These are phyloP conservation scores for Quillaja saponaria DNA, from an alignment of 306 rosid genomes.

Conservation along the genomic window DNA sequence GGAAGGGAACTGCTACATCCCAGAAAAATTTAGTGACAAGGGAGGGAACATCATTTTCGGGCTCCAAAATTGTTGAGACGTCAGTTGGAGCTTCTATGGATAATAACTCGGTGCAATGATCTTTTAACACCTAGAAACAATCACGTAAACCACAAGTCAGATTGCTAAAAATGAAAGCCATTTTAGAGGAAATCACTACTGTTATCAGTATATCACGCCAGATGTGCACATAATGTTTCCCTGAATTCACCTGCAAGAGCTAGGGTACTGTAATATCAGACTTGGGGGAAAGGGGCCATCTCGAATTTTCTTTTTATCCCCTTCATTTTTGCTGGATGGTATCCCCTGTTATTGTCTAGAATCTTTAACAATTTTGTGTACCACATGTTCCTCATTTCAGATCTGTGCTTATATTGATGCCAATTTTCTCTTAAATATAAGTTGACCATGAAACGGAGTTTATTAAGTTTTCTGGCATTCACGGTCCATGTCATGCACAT, in stretches of 20 bases:
- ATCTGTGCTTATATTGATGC: not conserved
- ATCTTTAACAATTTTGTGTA: not conserved
- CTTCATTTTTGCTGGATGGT: conserved; percentile 3
- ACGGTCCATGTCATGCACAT: no score
- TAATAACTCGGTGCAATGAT: conserved; percentile 50
- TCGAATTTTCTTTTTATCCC: no score
- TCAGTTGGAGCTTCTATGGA: conserved; percentile 58
- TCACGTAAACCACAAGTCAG: conserved; percentile 24
- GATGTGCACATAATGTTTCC: not conserved
- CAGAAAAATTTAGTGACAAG: conserved; percentile 57
- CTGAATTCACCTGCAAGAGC: not conserved
- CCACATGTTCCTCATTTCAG: conserved; percentile 1
- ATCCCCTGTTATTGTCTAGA: not conserved
- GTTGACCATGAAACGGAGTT: no score
- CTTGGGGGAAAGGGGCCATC: no score
- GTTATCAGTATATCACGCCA: not conserved
- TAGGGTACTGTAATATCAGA: no score
- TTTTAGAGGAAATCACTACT: no score
- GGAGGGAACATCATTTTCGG: conserved; percentile 56
- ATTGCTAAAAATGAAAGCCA: no score
- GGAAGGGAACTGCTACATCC: conserved; percentile 57
- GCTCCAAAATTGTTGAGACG: conserved; percentile 57
- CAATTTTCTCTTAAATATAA: no score
- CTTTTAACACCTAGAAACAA: conserved; percentile 45
- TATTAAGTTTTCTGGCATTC: no score